Evolutionary conservation across 768 basidiomycete genomes (phyloP), one percentile per base, ranked within the genome.

Genomic region (Leccinum barrowsii): DNA sequence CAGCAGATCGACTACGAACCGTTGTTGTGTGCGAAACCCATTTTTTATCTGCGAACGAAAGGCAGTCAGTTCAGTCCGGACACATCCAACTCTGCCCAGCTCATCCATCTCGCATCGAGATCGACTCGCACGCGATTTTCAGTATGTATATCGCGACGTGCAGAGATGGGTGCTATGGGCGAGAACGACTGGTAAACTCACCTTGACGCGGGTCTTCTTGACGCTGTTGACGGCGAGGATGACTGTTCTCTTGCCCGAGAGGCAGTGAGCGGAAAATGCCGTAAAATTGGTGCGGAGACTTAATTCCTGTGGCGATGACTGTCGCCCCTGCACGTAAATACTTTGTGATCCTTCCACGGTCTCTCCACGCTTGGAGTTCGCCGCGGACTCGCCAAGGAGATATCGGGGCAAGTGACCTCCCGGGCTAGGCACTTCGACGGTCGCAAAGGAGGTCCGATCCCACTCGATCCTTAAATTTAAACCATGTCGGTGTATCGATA

Each of bases 11-110:
- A 55, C 50, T 37, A 62, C 59, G 53, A 32, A 70, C 73, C 73
- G 63, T 75, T 73, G 64, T 73, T 73, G 62, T 73, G 72, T 59
- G 64, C 67, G 59, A 75, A 75, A 70, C 72, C 72, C 72, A 73
- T 73, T 53, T 61, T 46, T 68, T 71, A 71, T 70, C 71, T 74
- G 60, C 13, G 24, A 42, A 52, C 24, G 56, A 55, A 48, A 49
- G 30, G 50, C 5, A 12, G 52, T 74, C 40, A 71, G 67, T 46
- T 22, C 11, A n/a, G 55, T 34, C 52, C 7, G 21, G 59, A 47
- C 34, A 54, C 67, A 72, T 74, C 67, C 61, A 63, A 46, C 42
- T 26, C 44, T 26, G 50, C 34, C 3, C 28, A 42, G 24, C 19
- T 46, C 56, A 74, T 73, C 71, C 73, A 68, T 24, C 69, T 28